Base-by-base conservation (phyloP, 768 basidiomycete species). In the Serendipita indica region DNA sequence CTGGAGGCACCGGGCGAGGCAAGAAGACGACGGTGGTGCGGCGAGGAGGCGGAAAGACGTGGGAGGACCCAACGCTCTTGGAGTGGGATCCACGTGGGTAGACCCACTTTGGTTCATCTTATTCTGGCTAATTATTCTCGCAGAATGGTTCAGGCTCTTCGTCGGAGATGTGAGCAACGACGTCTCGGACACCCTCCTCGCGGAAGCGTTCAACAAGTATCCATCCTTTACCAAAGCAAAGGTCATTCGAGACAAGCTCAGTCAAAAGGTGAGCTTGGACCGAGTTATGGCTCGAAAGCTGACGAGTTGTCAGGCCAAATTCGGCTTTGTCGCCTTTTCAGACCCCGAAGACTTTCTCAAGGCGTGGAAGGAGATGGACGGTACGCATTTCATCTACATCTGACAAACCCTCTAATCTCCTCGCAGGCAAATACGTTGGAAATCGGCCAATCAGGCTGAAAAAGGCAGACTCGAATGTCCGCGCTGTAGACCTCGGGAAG, bases 341-440 rank as follows among this genome's bases (percentile, higher is more conserved):
- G 96, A 98, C 67, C 96, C 96, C 0, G 96, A 99, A 71, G 96
- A 99, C 69, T 97, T 98, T 70, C 69, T 99, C 59, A 93, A 83
- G 68, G 94, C 94, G 16, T 99, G 94, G 94, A 97, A 97, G 69
- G 93, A 98, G 70, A 98, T 96, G 93, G 92, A 97, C 70, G 94
- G 93, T 89, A 64, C 33, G 86, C 68, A 22, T 28, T 22, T 34
- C 25, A 1, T 39, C 37, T 2, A 56, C 32, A 0, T 57, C 28
- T 52, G 12, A 16, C 33, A 33, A 28, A 10, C 56, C 33, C 32
- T 59, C 58, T 33, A 6, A 28, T 37, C 34, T 27, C 58, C 14
- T 63, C 28, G 37, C 46, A 84, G 93, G 93, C 62, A 98, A 98
- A 75, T 99, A 99, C 71, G 93, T 99, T 56, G 96, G 96, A 39